phyloP scores from a whole-genome alignment of 2,329 filamentous ascomycete genomes.

The Arthrobotrys iridis region DNA sequence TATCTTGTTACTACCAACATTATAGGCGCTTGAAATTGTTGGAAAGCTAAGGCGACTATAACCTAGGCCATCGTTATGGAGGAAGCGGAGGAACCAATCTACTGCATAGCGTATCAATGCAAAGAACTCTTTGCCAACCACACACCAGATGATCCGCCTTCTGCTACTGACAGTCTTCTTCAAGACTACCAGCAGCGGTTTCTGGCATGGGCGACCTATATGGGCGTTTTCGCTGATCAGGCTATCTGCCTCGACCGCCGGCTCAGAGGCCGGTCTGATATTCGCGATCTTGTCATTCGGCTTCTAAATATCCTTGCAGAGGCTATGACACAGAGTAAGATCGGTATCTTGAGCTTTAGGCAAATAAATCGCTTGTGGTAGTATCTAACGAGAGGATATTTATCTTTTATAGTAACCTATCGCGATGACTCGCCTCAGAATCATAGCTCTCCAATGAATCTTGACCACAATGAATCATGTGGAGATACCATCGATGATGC shows the following conservation, averaged over 20 bases:
- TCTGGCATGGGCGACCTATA: background rate
- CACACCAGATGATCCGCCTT: background rate
- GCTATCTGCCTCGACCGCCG: background rate
- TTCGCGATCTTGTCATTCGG: background rate
- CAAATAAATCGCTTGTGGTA: no score
- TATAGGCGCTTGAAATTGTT: no score
- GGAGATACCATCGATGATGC: background rate
- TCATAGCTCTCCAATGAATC: no score
- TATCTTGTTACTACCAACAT: no score
- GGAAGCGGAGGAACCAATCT: background rate
- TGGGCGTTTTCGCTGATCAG: conserved; percentile 1
- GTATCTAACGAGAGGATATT: no score
- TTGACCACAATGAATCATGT: no score
- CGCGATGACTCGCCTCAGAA: no score
- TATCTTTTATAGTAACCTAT: no score
- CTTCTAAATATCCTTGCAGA: background rate
- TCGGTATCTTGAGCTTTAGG: no score
- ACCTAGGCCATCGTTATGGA: background rate
- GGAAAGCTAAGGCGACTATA: background rate
- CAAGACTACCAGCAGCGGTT: background rate
- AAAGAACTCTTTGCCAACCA: background rate
- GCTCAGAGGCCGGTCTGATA: background rate
- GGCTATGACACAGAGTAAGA: no score
- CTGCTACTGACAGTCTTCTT: background rate
- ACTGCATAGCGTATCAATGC: background rate